Evolutionary conservation across 371 early-diverging fungal genomes (phyloP).

Genomic region (Blakeslea trispora): DNA sequence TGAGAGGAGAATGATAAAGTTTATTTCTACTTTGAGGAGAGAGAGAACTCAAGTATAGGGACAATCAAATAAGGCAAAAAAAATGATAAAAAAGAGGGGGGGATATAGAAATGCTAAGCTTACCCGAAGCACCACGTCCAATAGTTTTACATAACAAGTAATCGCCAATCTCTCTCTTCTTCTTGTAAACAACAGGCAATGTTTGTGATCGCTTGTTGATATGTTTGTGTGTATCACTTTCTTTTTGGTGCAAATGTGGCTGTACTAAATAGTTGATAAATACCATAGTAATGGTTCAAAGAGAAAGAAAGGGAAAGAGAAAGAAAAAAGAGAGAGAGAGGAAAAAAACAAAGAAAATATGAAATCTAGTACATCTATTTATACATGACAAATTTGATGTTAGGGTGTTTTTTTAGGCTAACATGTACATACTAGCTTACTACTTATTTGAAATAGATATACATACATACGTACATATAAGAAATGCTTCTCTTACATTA

Average conservation of each 20-base stretch:
- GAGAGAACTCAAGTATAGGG: background rate
- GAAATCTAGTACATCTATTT: too few relatives aligned
- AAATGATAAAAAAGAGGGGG: background rate
- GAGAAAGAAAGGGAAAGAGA: background rate
- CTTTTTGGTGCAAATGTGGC: constrained; percentile 3
- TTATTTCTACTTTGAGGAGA: constrained; percentile 5
- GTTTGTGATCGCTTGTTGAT: constrained; percentile 21
- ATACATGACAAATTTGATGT: background rate
- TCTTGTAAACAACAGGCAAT: constrained; percentile 10
- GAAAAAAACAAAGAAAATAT: background rate
- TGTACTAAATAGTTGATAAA: constrained; percentile 23
- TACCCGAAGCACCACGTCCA: constrained; percentile 82
- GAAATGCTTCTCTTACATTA: background rate
- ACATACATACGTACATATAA: background rate
- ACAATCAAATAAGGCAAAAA: constrained; percentile 8
- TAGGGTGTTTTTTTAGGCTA: too few relatives aligned
- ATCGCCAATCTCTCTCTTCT: constrained; percentile 58
- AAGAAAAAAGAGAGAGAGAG: constrained; percentile 10
- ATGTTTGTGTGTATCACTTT: background rate
- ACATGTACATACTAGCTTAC: background rate
- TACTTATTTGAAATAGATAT: too few relatives aligned
- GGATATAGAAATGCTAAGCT: constrained; percentile 3
- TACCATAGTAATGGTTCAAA: constrained; percentile 12
- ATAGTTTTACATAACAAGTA: constrained; percentile 77
- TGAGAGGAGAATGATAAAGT: background rate